A percentile compares a stretch with the other conserved stretches of the same genome.
Evolutionary conservation across 768 basidiomycete genomes (phyloP).

Genomic region (Calvatia gigantea): DNA sequence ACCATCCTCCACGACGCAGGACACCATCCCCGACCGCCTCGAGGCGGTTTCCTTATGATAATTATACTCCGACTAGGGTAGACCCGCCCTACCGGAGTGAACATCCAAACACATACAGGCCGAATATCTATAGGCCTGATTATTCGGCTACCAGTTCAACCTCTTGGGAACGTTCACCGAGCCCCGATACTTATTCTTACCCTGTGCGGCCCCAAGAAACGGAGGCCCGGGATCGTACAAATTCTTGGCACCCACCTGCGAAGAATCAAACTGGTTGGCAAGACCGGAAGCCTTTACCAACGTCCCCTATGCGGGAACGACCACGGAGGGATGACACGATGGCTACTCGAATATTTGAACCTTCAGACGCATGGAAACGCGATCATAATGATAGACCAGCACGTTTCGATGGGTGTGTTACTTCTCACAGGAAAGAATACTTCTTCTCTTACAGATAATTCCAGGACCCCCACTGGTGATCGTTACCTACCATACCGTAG

Average conservation of each 20-base stretch:
- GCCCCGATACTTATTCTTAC: conserved; percentile 45
- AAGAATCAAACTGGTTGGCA: conserved; percentile 30
- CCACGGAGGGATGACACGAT: conserved; percentile 28
- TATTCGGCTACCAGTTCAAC: conserved; percentile 22
- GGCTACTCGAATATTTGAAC: conserved; percentile 61
- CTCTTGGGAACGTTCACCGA: conserved; percentile 45
- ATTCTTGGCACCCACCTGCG: conserved; percentile 36
- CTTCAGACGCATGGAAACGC: conserved; percentile 70
- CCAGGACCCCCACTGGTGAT: conserved; percentile 24
- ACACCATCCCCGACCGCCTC: conserved; percentile 48
- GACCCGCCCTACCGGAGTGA: conserved; percentile 36
- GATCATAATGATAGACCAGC: conserved; percentile 41
- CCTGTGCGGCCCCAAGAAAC: conserved; percentile 34
- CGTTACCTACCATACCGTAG: conserved; percentile 32
- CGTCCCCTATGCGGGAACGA: conserved; percentile 33
- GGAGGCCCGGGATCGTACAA: conserved; percentile 44
- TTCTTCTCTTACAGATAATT: conserved; percentile 10
- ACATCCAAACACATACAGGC: conserved; percentile 39
- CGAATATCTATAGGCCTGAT: conserved; percentile 29
- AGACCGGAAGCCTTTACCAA: conserved; percentile 38
- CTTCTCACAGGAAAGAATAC: not conserved
- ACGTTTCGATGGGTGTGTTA: conserved; percentile 38
- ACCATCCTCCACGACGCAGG: conserved; percentile 35
- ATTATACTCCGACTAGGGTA: conserved; percentile 42
- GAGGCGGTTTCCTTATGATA: conserved; percentile 45